These are phyloP conservation scores for Cyberlindnera sargentensis DNA, from an alignment of 805 yeast species.

Conservation along the genomic window DNA sequence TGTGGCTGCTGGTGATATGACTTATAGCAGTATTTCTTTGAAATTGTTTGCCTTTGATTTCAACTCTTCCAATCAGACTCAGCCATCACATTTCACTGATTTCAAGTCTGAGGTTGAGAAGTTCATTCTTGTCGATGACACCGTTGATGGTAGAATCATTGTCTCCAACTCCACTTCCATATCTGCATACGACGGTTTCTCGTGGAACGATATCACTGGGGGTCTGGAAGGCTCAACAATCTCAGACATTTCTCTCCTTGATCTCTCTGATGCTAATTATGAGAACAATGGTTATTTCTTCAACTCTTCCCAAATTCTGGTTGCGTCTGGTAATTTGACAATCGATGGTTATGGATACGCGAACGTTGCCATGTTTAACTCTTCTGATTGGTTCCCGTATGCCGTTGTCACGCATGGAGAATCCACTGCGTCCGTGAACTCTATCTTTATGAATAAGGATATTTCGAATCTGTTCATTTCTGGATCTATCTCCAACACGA, in stretches of 20 bases:
- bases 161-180: slow-evolving; percentile 34
- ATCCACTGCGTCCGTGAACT: slow-evolving; percentile 19
- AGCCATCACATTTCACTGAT: slow-evolving; percentile 17
- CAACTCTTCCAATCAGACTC: slow-evolving; percentile 26
- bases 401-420: slow-evolving; percentile 33
- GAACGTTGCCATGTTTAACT: slow-evolving; percentile 59
- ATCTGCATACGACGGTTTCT: slow-evolving; percentile 35
- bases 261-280: slow-evolving; percentile 25
- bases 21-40: slow-evolving; percentile 26
- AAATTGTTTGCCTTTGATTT: slow-evolving; percentile 54
- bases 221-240: slow-evolving; percentile 31
- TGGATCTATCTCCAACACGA: slow-evolving; percentile 17
- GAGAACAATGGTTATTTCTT: slow-evolving; percentile 32
- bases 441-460: slow-evolving; percentile 33
- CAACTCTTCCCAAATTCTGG: slow-evolving; percentile 37
- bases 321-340: slow-evolving; percentile 51
- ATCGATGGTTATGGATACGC: slow-evolving; percentile 46
- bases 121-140: slow-evolving; percentile 41
- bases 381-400: slow-evolving; percentile 61
- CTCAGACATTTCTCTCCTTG: slow-evolving; percentile 38
- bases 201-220: slow-evolving; percentile 40
- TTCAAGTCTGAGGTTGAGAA: slow-evolving; percentile 24
- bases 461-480: slow-evolving; percentile 26
- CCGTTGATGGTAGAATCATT: slow-evolving; percentile 35
- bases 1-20: slow-evolving; percentile 49